These are phyloP conservation scores for Fomes fomentarius DNA, from an alignment of 1,284 basidiomycete genomes.

Conservation along the genomic window DNA sequence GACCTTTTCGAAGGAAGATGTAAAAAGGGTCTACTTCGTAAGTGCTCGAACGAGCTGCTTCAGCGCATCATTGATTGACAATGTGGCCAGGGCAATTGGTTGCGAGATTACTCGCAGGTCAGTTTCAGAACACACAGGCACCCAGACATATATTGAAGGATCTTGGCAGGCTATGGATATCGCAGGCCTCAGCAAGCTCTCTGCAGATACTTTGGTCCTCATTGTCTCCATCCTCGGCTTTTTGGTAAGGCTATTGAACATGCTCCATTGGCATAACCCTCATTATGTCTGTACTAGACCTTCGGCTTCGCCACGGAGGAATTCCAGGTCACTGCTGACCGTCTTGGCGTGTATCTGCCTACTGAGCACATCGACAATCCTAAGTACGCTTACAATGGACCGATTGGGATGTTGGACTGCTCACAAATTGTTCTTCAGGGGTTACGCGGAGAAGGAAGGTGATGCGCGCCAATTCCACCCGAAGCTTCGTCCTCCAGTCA, in stretches of 20 bases:
- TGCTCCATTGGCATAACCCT: not conserved
- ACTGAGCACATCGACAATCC: conserved; percentile 84
- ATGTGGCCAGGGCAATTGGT: conserved; percentile 58
- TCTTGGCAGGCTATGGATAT: conserved; percentile 76
- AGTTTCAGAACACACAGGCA: not conserved
- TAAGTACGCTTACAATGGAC: conserved; percentile 40
- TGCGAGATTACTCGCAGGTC: conserved; percentile 65
- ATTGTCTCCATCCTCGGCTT: conserved; percentile 75
- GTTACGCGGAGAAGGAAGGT: conserved; percentile 75
- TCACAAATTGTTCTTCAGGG: conserved; percentile 37
- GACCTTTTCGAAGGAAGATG: conserved; percentile 64
- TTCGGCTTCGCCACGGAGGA: conserved; percentile 77
- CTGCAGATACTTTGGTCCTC: conserved; percentile 72
- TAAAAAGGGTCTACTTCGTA: conserved; percentile 70
- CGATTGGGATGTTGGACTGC: not conserved
- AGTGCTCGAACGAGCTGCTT: no score
- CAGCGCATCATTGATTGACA: not conserved
- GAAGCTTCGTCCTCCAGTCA: conserved; percentile 77
- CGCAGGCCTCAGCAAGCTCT: conserved; percentile 62
- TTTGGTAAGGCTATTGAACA: conserved; percentile 51
- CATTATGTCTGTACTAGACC: conserved; percentile 40
- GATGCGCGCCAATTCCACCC: conserved; percentile 69
- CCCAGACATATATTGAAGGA: conserved; percentile 3
- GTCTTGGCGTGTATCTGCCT: conserved; percentile 84
- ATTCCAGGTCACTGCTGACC: conserved; percentile 82